Conservation (phyloP, 2,329 filamentous ascomycete species). For the Corynespora cassiicola region DNA sequence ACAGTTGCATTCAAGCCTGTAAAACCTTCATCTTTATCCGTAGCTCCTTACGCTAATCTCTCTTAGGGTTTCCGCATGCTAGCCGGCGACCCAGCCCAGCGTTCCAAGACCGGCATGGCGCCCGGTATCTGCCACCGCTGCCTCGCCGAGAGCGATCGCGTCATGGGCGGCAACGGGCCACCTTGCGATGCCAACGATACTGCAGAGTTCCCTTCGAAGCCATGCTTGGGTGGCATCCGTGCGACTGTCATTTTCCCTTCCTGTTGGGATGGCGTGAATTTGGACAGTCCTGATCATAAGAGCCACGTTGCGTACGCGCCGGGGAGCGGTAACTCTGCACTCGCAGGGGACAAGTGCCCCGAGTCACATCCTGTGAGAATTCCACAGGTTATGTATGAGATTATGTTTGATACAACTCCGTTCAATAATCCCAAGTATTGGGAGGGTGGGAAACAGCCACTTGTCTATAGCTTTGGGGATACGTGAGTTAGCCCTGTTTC, state of each 20-base stretch:
- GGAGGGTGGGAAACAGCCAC: slow-evolving; percentile 30
- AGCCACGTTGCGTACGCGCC: slow-evolving; percentile 70
- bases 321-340: slow-evolving; percentile 39
- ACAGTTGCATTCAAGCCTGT: too few relatives aligned
- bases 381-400: slow-evolving; percentile 56
- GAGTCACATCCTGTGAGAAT: slow-evolving; percentile 52
- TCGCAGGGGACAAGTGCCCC: slow-evolving; percentile 54
- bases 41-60: slow-evolving; percentile 6
- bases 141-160: slow-evolving; percentile 23
- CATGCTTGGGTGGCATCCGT: slow-evolving; percentile 79
- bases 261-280: slow-evolving; percentile 70
- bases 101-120: slow-evolving; percentile 5
- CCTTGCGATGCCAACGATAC: slow-evolving; percentile 32
- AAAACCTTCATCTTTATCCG: slow-evolving; percentile 22
- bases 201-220: slow-evolving; percentile 62
- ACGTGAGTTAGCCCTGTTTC: slow-evolving; percentile 34
- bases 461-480: slow-evolving; percentile 45
- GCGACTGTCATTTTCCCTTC: slow-evolving; percentile 75
- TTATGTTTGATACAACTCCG: slow-evolving; percentile 50
- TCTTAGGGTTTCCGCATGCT: slow-evolving; percentile 16
- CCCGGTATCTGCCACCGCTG: slow-evolving; percentile 25
- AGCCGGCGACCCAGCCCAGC: slow-evolving; percentile 12
- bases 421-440: slow-evolving; percentile 32
- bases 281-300: slow-evolving; percentile 62
- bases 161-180: slow-evolving; percentile 24